Conservation (phyloP, 176 grass and related monocot species). For the Thinopyrum elongatum region DNA sequence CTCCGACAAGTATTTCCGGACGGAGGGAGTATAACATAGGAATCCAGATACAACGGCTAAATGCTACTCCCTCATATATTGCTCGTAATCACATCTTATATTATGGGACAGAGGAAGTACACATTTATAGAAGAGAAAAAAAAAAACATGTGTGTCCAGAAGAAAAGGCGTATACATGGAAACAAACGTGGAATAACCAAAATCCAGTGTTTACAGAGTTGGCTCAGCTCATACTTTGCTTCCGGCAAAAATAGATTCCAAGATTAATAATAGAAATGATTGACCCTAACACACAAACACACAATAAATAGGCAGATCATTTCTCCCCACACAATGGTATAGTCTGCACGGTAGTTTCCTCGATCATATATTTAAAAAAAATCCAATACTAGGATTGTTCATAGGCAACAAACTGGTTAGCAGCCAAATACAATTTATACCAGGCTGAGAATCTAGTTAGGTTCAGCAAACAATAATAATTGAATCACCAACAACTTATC, state of each 20-base stretch:
- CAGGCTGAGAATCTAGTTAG: slow-evolving; percentile 33
- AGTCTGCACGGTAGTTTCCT: neutral
- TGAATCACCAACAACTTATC: slow-evolving; percentile 22
- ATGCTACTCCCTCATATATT: no score
- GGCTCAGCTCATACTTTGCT: neutral
- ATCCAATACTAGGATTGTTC: neutral
- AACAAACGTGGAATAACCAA: neutral
- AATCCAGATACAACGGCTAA: no score
- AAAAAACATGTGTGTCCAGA: neutral
- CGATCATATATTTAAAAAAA: neutral
- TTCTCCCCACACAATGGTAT: slow-evolving; percentile 17
- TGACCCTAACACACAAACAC: no score
- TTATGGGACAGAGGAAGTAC: no score
- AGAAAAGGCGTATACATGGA: neutral
- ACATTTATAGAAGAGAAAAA: neutral
- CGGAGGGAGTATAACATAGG: no score
- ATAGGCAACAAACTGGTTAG: slow-evolving; percentile 37
- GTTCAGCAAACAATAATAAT: slow-evolving; percentile 42
- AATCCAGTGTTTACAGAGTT: neutral
- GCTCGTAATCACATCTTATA: no score
- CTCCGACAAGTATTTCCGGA: no score
- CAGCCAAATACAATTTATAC: slow-evolving; percentile 34
- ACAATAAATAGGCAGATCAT: neutral
- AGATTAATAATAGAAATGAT: no score
- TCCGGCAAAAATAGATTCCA: neutral